A percentile compares a stretch with the other conserved stretches of the same genome.
Conservation (phyloP, 257 asterid species). For the Nicotiana tabacum region DNA sequence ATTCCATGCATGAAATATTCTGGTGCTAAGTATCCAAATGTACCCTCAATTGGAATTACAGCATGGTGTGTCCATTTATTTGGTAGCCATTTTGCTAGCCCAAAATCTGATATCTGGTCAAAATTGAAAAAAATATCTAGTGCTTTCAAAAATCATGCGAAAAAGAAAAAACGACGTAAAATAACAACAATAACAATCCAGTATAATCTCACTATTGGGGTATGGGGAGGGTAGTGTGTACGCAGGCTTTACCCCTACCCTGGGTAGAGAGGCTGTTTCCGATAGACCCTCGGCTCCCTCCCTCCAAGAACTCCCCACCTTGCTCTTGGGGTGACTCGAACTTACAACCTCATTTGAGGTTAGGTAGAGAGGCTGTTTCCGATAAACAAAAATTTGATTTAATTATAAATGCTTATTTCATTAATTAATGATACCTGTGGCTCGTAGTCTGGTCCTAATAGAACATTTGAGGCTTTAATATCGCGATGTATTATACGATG, state of each 20-base stretch:
- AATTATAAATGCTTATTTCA: not conserved
- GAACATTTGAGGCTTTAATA: conserved; percentile 81
- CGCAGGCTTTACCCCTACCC: too few species aligned
- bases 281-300: too few species aligned
- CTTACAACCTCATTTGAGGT: too few species aligned
- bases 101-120: conserved; percentile 73
- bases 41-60: conserved; percentile 72
- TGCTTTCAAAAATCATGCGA: too few species aligned
- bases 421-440: conserved; percentile 47
- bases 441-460: conserved; percentile 66
- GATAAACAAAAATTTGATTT: not conserved
- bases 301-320: too few species aligned
- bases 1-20: conserved; percentile 86
- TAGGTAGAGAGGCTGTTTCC: too few species aligned
- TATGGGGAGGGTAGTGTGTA: too few species aligned
- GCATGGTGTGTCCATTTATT: conserved; percentile 82
- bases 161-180: not conserved
- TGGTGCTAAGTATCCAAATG: conserved; percentile 86
- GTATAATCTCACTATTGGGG: too few species aligned
- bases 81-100: conserved; percentile 91
- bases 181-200: not conserved
- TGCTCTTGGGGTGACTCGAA: too few species aligned
- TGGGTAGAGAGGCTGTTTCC: too few species aligned
- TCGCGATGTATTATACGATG: conserved; percentile 86
- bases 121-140: not conserved